phyloP scores from a whole-genome alignment of 352 stramenopile species.

The Pythium brachiatum region DNA sequence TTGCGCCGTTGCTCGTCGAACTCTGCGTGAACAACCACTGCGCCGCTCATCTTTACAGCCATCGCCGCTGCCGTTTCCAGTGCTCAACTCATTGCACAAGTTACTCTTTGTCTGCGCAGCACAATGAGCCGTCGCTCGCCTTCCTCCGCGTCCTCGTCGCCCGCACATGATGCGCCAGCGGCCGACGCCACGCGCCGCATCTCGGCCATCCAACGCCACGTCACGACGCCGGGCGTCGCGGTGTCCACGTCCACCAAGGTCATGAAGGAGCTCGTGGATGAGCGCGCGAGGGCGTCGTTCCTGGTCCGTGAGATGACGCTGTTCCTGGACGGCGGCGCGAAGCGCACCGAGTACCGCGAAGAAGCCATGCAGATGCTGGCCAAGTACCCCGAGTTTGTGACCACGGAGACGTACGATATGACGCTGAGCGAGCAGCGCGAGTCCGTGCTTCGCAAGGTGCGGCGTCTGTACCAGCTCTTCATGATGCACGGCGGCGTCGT shows the following conservation, averaged over 20 bases:
- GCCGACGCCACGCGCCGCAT: constrained; percentile 32
- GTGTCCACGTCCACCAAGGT: constrained; percentile 42
- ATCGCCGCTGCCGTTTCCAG: neutral
- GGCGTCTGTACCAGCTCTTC: constrained; percentile 59
- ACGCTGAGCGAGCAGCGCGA: constrained; percentile 48
- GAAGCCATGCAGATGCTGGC: constrained; percentile 51
- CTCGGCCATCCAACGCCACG: constrained; percentile 47
- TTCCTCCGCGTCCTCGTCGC: neutral
- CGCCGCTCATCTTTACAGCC: neutral
- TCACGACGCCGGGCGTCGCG: constrained; percentile 29
- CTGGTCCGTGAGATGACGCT: constrained; percentile 52
- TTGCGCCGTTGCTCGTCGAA: neutral
- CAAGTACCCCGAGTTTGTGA: constrained; percentile 44
- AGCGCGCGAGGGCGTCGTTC: constrained; percentile 52
- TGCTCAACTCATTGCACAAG: neutral
- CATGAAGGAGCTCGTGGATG: constrained; percentile 44
- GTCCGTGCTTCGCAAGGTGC: constrained; percentile 50
- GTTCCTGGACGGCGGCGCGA: constrained; percentile 52
- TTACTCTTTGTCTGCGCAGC: neutral
- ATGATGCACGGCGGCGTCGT: constrained; percentile 48
- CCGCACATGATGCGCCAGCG: neutral
- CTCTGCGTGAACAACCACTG: neutral
- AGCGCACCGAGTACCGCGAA: constrained; percentile 43
- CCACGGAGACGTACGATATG: constrained; percentile 45
- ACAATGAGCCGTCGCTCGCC: constrained; percentile 8